Conservation (phyloP, 805 yeast species). For the Millerozyma miso region DNA sequence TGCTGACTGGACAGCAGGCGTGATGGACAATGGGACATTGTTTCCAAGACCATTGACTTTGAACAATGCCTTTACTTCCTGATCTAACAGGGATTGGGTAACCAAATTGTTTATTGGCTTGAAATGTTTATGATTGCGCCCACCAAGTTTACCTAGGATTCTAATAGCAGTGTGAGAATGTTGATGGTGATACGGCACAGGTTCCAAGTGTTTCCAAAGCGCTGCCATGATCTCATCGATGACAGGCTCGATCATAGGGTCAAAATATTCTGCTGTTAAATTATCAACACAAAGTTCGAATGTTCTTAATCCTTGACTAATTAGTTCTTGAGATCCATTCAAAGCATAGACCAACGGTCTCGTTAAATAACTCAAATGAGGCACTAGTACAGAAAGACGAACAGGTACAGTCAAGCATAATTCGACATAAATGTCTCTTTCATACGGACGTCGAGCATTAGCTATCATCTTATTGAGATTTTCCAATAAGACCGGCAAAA, state of each 20-base stretch:
- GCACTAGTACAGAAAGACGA: conserved; percentile 86
- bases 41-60: conserved; percentile 62
- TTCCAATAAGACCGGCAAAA: conserved; percentile 80
- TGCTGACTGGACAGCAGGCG: conserved; percentile 82
- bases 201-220: conserved; percentile 83
- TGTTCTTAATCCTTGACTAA: conserved; percentile 91
- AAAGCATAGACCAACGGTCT: conserved; percentile 88
- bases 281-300: conserved; percentile 95
- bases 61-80: conserved; percentile 66
- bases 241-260: conserved; percentile 95
- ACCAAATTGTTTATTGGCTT: conserved; percentile 68
- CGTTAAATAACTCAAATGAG: conserved; percentile 84
- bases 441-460: conserved; percentile 83
- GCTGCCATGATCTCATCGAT: conserved; percentile 93
- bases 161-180: conserved; percentile 93
- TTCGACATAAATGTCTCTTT: conserved; percentile 91
- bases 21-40: conserved; percentile 65
- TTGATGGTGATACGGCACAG: conserved; percentile 91
- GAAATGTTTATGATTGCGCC: conserved; percentile 84
- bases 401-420: conserved; percentile 95
- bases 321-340: conserved; percentile 85
- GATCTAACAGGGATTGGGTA: conserved; percentile 52
- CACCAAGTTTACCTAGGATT: conserved; percentile 92
- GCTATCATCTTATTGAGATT: conserved; percentile 78
- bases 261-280: conserved; percentile 92